Evolutionary conservation across 805 yeast genomes (phyloP).

Genomic region (Wickerhamomyces mucosus): DNA sequence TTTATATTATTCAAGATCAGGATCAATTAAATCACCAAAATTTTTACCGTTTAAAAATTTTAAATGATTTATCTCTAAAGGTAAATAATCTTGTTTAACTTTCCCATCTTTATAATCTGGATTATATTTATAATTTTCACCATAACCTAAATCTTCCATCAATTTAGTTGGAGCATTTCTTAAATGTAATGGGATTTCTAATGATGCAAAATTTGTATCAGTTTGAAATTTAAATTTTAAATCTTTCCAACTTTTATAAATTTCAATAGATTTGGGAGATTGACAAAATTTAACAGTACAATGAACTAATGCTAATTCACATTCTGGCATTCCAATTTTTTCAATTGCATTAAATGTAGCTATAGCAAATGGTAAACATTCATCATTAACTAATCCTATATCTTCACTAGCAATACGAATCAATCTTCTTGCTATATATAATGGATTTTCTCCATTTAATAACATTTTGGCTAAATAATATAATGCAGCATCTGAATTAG

Average conservation of each 20-base stretch:
- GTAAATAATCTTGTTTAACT: conserved; percentile 70
- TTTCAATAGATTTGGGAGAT: conserved; percentile 79
- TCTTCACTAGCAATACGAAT: conserved; percentile 94
- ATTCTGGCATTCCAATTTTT: conserved; percentile 92
- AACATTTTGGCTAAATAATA: conserved; percentile 85
- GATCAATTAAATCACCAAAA: conserved; percentile 39
- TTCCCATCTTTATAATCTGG: conserved; percentile 69
- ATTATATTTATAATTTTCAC: conserved; percentile 78
- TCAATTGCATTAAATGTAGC: conserved; percentile 82
- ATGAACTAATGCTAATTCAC: conserved; percentile 80
- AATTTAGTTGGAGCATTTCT: conserved; percentile 91
- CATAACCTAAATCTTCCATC: conserved; percentile 85
- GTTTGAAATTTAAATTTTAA: conserved; percentile 45
- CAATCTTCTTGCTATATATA: conserved; percentile 84
- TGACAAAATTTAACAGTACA: conserved; percentile 85
- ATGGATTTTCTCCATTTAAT: conserved; percentile 84
- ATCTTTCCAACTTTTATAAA: conserved; percentile 69
- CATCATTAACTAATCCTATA: conserved; percentile 75
- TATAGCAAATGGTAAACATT: conserved; percentile 77
- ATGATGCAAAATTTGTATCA: conserved; percentile 37
- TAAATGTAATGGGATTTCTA: conserved; percentile 57
- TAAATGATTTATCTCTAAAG: conserved; percentile 41
- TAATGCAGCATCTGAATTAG: conserved; percentile 82
- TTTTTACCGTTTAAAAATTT: conserved; percentile 48
- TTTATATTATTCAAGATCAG: conserved; percentile 23